These are phyloP conservation scores for Lachancea quebecensis DNA, from an alignment of 805 yeast species.

Conservation along the genomic window DNA sequence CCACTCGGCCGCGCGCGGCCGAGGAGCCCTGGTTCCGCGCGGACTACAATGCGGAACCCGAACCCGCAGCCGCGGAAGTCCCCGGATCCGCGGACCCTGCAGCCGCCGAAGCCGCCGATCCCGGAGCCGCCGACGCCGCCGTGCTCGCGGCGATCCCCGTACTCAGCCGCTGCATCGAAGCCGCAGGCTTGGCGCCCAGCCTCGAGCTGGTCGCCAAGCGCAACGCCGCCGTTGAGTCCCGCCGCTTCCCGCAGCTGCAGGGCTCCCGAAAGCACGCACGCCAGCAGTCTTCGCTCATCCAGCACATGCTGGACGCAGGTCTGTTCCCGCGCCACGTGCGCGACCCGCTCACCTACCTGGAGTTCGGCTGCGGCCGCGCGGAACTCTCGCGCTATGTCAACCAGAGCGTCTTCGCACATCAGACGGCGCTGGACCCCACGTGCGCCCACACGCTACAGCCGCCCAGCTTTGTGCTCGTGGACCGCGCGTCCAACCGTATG, in stretches of 20 bases:
- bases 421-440: neutral
- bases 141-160: constrained; percentile 20
- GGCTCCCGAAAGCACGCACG: constrained; percentile 65
- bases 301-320: constrained; percentile 42
- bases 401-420: constrained; percentile 12
- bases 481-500: constrained; percentile 69
- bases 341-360: constrained; percentile 40
- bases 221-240: constrained; percentile 28
- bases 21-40: constrained; percentile 44
- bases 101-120: neutral
- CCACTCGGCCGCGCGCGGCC: constrained; percentile 28
- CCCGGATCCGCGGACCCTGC: neutral
- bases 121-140: constrained; percentile 4
- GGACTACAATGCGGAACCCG: constrained; percentile 37
- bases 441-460: constrained; percentile 9
- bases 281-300: constrained; percentile 78
- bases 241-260: constrained; percentile 41
- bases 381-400: constrained; percentile 5
- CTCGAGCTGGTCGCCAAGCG: constrained; percentile 24
- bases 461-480: constrained; percentile 53
- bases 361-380: constrained; percentile 90
- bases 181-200: constrained; percentile 27
- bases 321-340: constrained; percentile 13
- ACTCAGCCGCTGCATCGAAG: constrained; percentile 34
- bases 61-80: too few species aligned